These are phyloP conservation scores for Fragaria iinumae DNA, from an alignment of 306 rosid species.

Conservation along the genomic window DNA sequence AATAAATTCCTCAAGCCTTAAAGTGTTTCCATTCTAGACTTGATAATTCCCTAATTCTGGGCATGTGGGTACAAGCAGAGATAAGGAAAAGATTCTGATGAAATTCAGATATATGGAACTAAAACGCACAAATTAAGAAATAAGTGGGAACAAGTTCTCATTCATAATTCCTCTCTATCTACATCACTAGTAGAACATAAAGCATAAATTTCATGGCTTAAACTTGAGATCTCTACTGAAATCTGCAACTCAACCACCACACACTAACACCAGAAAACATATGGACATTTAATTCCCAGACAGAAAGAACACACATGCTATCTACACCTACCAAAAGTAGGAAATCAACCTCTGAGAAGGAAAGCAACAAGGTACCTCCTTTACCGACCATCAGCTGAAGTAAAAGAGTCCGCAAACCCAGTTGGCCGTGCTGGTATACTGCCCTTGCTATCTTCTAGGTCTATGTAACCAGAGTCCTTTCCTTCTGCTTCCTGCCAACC, in stretches of 20 bases:
- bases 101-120: not conserved
- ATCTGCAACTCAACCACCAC: constrained; percentile 38
- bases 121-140: constrained; percentile 26
- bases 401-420: constrained; percentile 94
- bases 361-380: constrained; percentile 37
- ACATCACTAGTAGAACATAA: constrained; percentile 39
- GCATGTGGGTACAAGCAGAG: not conserved
- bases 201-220: constrained; percentile 40
- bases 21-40: not conserved
- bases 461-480: constrained; percentile 62
- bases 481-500: constrained; percentile 98
- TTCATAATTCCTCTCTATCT: constrained; percentile 46
- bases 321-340: constrained; percentile 49
- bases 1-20: not conserved
- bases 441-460: constrained; percentile 81
- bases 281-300: constrained; percentile 35
- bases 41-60: not conserved
- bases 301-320: constrained; percentile 38
- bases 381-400: constrained; percentile 94
- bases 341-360: constrained; percentile 1
- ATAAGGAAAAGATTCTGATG: not conserved
- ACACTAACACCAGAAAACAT: constrained; percentile 23
- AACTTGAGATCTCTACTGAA: constrained; percentile 41
- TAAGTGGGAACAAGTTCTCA: constrained; percentile 33
- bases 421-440: constrained; percentile 95